A percentile compares a stretch with the other conserved stretches of the same genome.
These are phyloP conservation scores for Theileria parva DNA, from an alignment of 169 alveolate genomes.

Conservation along the genomic window DNA sequence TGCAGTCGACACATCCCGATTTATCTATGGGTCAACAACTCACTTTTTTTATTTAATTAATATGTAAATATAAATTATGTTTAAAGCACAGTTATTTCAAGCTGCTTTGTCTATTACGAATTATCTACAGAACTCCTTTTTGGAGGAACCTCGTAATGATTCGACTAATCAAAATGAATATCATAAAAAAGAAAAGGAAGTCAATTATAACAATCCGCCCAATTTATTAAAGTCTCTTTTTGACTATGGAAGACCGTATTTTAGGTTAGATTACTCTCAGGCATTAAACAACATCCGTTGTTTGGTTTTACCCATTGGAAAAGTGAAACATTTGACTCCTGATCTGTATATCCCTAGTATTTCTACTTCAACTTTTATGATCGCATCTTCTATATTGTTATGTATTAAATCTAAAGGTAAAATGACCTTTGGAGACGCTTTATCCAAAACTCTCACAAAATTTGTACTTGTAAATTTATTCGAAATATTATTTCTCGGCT, in stretches of 20 bases:
- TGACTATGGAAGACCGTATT: conserved; percentile 49
- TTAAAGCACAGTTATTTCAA: conserved; percentile 25
- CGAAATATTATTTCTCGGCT: conserved; percentile 34
- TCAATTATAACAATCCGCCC: conserved; percentile 34
- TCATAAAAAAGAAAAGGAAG: conserved; percentile 15
- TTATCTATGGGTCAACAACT: not conserved
- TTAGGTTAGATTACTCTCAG: conserved; percentile 40
- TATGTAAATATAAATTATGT: conserved; percentile 10
- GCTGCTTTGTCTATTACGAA: conserved; percentile 46
- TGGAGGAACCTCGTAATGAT: conserved; percentile 30
- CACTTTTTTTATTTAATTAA: not conserved
- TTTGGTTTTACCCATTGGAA: conserved; percentile 54
- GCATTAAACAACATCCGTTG: conserved; percentile 38
- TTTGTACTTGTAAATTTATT: conserved; percentile 25
- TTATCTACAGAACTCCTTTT: conserved; percentile 42
- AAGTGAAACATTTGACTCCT: conserved; percentile 48
- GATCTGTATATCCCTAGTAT: conserved; percentile 64
- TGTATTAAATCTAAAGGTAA: not conserved
- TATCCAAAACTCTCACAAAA: conserved; percentile 33
- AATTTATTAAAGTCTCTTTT: conserved; percentile 36
- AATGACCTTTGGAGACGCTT: conserved; percentile 31
- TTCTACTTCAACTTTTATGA: conserved; percentile 46
- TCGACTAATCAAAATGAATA: conserved; percentile 23
- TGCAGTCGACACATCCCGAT: not conserved
- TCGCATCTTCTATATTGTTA: conserved; percentile 40